Base-by-base conservation (phyloP, 306 rosid genomes). In the Cicer cuneatum region DNA sequence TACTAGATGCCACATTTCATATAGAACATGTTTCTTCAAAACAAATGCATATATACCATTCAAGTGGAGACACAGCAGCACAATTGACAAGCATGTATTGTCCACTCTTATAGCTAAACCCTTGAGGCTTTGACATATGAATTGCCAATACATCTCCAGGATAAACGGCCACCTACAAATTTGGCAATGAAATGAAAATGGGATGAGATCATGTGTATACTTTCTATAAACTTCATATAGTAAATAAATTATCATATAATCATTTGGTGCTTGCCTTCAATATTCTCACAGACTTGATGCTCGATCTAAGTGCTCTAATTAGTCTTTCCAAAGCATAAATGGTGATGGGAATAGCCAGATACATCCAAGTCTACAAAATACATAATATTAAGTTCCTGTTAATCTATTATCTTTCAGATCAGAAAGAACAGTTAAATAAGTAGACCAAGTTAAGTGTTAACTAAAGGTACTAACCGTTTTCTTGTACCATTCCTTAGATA, bases 101-200 rank as follows among this genome's bases (percentile, higher is more conserved):
- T 77, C 94, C 90, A 80, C 92, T 87, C 51, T 71, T 83, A 87
- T 87, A 89, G 66, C 12, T 69, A 75, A 85, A 87, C 9, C 90
- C 87, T 2, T 75, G 85, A 43, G 94, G 94, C 85, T 83, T 87
- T 45, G 92, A 78, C 94, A 89, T 82, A 19, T 82, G 39, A 49
- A 89, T 80, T 16, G 88, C 69, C 65, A 89, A 66, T 67, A 87
- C 94, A 65, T 85, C 85, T 66, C 90, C 94, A 49, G 90, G 89
- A 76, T 87, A 85, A 65, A 83, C 71, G 51, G 86, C 87, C 80
- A 84, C 94, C 94, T 89, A 82, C 77, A 82, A 48, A 43, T 57
- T 80, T 74, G n/a, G 4, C 58, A 76, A 21, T 49, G 49, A 69
- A 76, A 75, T 42, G 71, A 69, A 76, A 75, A 47, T 60, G 67